Base-by-base conservation (phyloP, 2,329 filamentous ascomycete species). In the Dactylellina drechsleri region DNA sequence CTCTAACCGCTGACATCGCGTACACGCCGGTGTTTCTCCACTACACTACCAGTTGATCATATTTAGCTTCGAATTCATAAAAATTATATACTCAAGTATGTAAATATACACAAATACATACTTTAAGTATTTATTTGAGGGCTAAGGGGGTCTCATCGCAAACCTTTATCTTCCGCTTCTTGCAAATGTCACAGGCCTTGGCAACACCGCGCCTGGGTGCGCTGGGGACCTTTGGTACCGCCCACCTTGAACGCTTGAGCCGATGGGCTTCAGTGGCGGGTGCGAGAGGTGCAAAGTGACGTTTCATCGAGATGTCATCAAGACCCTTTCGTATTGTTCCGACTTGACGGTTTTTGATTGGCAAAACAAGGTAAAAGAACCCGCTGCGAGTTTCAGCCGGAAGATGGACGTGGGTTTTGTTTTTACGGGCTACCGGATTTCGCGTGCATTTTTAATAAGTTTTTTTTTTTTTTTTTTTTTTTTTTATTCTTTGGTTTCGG, bases 131-230 rank as follows among this genome's bases (percentile, higher is more conserved):
- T 23, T 23, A 23, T 23, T 23, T 23, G 23, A 23, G 23, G 23
- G 23, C 23, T 23, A 10, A 20, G 12, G 28, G 50, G 13, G 20
- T 16, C 7, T 26, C 36, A 23, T 20, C 5, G 20, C 49, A 7
- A 20, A 65, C 60, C 50, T 65, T 65, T 7, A 36, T 47, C 26
- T 65, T 65, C 13, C 36, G 28, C 18, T 65, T 18, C 60, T 23
- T 65, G 36, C 60, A 65, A 13, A 36, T 3, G 20, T 56, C 43
- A 23, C 49, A 65, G 2, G 60, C 49, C 16, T 65, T 65, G 43
- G 15, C 16, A 18, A 47, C 43, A n/a, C 15, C 13, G 15, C 43
- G 15, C 13, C 13, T 47, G 2, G 41, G 41, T 13, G 5, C 16
- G 43, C 3, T 47, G 31, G 31, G 31, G 5, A 36, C 31, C 43